phyloP scores from a whole-genome alignment of 202 grass and related monocot species.

The Digitaria exilis region DNA sequence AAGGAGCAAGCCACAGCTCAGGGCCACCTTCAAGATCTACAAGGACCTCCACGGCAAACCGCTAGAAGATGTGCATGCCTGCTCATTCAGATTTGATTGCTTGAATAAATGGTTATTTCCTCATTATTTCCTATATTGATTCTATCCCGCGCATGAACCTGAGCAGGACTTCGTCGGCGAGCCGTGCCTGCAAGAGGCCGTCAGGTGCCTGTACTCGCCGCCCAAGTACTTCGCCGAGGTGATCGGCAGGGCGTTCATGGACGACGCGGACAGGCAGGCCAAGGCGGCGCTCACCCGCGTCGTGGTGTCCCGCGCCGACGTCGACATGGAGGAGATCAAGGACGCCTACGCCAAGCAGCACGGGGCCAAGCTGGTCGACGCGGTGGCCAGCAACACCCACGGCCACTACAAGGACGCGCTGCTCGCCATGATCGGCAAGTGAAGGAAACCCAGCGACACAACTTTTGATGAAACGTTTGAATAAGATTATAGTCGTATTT shows the following conservation, averaged over 20 bases:
- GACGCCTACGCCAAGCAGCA: slow-evolving; percentile 52
- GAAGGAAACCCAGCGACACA: neutral
- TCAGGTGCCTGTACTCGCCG: slow-evolving; percentile 71
- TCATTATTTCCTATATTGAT: no score
- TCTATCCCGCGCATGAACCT: no score
- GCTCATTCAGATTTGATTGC: no score
- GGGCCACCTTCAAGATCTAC: slow-evolving; percentile 67
- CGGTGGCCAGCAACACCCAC: slow-evolving; percentile 57
- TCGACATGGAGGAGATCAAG: slow-evolving; percentile 76
- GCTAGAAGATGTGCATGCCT: slow-evolving; percentile 63
- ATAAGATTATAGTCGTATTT: neutral
- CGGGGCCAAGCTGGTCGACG: slow-evolving; percentile 61
- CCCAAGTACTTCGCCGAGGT: slow-evolving; percentile 71
- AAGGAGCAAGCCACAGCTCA: slow-evolving; percentile 80
- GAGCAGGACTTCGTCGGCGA: slow-evolving; percentile 52
- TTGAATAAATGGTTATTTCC: no score
- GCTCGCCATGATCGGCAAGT: slow-evolving; percentile 86
- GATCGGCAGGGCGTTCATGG: slow-evolving; percentile 55
- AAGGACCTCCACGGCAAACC: slow-evolving; percentile 58
- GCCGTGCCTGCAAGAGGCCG: slow-evolving; percentile 60
- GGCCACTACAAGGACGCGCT: slow-evolving; percentile 78
- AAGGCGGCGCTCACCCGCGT: slow-evolving; percentile 67
- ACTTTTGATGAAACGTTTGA: neutral
- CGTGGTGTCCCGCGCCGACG: slow-evolving; percentile 64
- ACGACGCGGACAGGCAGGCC: slow-evolving; percentile 56